These are phyloP conservation scores for Mycena belliarum DNA, from an alignment of 768 basidiomycete species.

Conservation along the genomic window DNA sequence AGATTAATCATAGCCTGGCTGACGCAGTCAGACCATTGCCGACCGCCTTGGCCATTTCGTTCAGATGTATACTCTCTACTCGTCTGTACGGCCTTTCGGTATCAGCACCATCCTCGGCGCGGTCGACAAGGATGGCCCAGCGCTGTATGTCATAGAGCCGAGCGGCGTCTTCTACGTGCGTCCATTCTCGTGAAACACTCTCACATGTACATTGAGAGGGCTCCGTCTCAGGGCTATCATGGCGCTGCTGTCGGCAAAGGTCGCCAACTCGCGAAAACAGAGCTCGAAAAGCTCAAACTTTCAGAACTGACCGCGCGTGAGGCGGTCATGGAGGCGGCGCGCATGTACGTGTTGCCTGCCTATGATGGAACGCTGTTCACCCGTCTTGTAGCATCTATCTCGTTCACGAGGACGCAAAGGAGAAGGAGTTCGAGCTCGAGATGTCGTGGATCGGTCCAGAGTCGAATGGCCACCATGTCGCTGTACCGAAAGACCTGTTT, in stretches of 20 bases:
- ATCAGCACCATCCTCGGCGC: conserved; percentile 90
- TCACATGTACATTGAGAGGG: conserved; percentile 1
- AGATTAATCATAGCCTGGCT: neutral
- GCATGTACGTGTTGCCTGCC: conserved; percentile 70
- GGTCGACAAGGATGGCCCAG: conserved; percentile 86
- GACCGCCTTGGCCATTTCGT: conserved; percentile 88
- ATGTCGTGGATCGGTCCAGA: conserved; percentile 95
- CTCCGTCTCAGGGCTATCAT: conserved; percentile 73
- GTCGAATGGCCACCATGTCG: conserved; percentile 74
- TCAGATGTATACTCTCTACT: conserved; percentile 96
- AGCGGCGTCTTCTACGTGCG: conserved; percentile 88
- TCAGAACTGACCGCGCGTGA: conserved; percentile 77
- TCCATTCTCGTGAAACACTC: neutral
- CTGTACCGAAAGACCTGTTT: conserved; percentile 83
- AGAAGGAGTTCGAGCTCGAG: conserved; percentile 98
- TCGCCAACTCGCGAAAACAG: conserved; percentile 96
- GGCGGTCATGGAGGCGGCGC: conserved; percentile 89
- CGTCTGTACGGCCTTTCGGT: conserved; percentile 96
- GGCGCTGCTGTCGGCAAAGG: conserved; percentile 98
- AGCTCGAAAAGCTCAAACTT: conserved; percentile 93
- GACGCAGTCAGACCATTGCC: conserved; percentile 38
- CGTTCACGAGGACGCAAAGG: conserved; percentile 96
- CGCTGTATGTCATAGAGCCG: conserved; percentile 89
- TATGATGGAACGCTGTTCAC: conserved; percentile 6
- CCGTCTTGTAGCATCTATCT: conserved; percentile 76